Evolutionary conservation across 1,284 basidiomycete species (phyloP), one percentile per base, ranked within the genome.

Genomic region (Pseudozyma sp.): DNA sequence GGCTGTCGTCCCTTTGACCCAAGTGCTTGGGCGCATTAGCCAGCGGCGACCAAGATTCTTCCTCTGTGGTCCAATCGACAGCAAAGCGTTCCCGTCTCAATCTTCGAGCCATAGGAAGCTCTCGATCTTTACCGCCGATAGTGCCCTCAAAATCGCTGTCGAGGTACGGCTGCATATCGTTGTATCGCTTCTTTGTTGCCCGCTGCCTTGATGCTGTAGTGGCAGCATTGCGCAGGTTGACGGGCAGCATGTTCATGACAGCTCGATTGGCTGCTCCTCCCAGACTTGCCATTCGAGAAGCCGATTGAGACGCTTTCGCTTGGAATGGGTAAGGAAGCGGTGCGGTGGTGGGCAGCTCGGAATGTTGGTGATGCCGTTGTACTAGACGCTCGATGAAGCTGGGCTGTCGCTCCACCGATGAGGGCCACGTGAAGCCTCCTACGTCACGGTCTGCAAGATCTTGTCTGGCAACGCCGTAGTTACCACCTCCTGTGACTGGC

Each of bases 61-160:
- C 72, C 31, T 68, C 70, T 14, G 73, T 72, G 3, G 63, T 70
- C 25, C 52, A 70, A 18, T 76, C 72, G 38, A 70, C 65, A 13
- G 73, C 60, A 52, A 78, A 73, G 11, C 76, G 45, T 13, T 70
- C 57, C 4, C 75, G 70, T 31, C 68, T 44, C n/a, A 78, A 36
- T 9, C 78, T 58, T 6, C 60, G 48, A 18, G 78, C 78, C 66
- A 69, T 73, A 42, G 78, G 78, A 51, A 80, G 52, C 48, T 80
- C 78, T 50, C 58, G 55, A 54, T 80, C 78, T 43, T 62, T 73
- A 16, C 43, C 77, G 39, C 78, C 78, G 36, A 80, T 80, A 2
- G 78, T 80, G 8, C 78, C 78, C 42, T 80, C 78, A 48, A 77
- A 80, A 51, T 80, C 78, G 34, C 72, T 76, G 48, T 78, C 78